These are phyloP conservation scores for Primulina tabacum DNA, from an alignment of 257 asterid species.

Conservation along the genomic window DNA sequence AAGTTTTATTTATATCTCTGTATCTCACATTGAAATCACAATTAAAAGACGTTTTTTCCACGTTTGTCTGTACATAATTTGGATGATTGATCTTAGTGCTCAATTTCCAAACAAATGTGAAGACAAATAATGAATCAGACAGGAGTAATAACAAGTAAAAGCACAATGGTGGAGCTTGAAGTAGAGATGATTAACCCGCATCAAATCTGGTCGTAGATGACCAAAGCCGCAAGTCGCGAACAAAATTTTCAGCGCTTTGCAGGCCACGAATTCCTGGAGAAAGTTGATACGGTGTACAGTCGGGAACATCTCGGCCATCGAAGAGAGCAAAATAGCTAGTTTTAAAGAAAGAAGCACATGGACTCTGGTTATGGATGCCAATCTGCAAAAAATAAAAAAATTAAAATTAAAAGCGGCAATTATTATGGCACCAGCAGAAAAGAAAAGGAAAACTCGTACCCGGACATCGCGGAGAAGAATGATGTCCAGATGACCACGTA, in stretches of 20 bases:
- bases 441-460: background rate
- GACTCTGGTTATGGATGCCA: background rate
- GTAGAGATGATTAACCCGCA: background rate
- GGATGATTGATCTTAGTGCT: background rate
- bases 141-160: background rate
- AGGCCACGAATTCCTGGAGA: conserved; percentile 6
- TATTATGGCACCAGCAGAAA: too few relatives aligned
- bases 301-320: background rate
- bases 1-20: too few relatives aligned
- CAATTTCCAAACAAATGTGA: background rate
- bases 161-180: background rate
- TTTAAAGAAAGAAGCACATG: background rate
- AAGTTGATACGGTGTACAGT: conserved; percentile 6
- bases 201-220: background rate
- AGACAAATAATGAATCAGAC: background rate
- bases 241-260: background rate
- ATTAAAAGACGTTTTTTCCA: background rate
- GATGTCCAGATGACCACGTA: conserved; percentile 7
- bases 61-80: too few relatives aligned
- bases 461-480: background rate
- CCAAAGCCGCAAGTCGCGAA: conserved; percentile 3
- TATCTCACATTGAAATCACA: too few relatives aligned
- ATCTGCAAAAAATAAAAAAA: background rate
- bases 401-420: background rate
- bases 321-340: conserved; percentile 9